Conservation (phyloP, 2,329 filamentous ascomycete species). For the Chrysoporthe deuterocubensis region DNA sequence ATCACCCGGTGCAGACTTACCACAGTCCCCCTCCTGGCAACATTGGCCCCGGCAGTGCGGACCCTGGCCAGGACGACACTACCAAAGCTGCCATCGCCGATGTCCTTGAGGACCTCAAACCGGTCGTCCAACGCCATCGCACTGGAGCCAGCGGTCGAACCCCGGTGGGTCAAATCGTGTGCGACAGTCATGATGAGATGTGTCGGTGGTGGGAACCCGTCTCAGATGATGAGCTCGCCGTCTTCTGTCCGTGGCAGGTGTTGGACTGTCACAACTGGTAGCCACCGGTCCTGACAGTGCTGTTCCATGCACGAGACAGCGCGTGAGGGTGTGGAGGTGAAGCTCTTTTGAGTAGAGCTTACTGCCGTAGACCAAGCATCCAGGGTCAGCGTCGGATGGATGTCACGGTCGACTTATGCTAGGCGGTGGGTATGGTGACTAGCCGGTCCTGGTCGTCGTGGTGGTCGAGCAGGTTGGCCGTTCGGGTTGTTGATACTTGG, state of each 20-base stretch:
- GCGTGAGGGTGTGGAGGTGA: constrained; percentile 1
- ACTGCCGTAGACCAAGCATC: constrained; percentile 28
- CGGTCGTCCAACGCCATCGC: constrained; percentile 78
- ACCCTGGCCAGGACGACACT: constrained; percentile 93
- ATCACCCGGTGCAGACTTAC: constrained; percentile 61
- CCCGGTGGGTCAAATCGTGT: constrained; percentile 73
- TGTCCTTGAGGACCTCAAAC: constrained; percentile 96
- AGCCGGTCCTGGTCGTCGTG: constrained; percentile 9
- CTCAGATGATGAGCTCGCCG: constrained; percentile 14
- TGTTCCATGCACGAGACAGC: constrained; percentile 9
- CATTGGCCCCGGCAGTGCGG: constrained; percentile 83
- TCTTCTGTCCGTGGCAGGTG: constrained; percentile 8
- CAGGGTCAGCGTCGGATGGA: constrained; percentile 20
- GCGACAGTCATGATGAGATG: constrained; percentile 71
- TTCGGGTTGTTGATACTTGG: constrained; percentile 19
- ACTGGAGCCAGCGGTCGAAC: constrained; percentile 58
- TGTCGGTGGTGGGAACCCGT: constrained; percentile 14
- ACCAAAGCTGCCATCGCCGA: constrained; percentile 98
- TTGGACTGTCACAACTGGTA: constrained; percentile 4
- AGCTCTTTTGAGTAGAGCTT: constrained; percentile 29
- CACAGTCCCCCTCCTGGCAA: constrained; percentile 88
- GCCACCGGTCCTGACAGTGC: neutral
- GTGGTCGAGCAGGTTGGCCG: neutral
- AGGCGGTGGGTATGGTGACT: constrained; percentile 7
- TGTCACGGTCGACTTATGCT: constrained; percentile 21